Conservation (phyloP, 176 grass and related monocot genomes). For the Metroxylon sagu region DNA sequence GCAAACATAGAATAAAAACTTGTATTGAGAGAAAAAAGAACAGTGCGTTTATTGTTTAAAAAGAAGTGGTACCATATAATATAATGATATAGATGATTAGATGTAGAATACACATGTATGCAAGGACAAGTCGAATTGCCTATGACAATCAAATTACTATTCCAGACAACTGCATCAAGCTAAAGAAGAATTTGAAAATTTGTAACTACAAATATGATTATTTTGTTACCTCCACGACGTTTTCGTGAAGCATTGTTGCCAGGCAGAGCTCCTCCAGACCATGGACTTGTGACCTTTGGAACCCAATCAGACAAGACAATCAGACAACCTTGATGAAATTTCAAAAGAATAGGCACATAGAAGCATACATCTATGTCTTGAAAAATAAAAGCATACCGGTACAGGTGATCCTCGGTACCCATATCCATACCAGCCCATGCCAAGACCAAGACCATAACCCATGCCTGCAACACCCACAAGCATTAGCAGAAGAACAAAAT, state of each 20-base stretch:
- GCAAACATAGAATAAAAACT: no score
- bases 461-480: slow-evolving; percentile 33
- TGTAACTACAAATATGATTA: neutral
- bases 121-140: no score
- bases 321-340: neutral
- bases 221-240: slow-evolving; percentile 66
- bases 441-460: slow-evolving; percentile 63
- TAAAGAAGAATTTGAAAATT: slow-evolving; percentile 1
- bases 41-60: no score
- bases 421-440: slow-evolving; percentile 65
- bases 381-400: slow-evolving; percentile 43
- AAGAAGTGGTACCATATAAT: no score
- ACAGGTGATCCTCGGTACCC: slow-evolving; percentile 86
- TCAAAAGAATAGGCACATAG: no score
- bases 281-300: slow-evolving; percentile 59
- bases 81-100: no score
- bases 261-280: slow-evolving; percentile 48
- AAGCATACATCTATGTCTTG: neutral
- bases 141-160: no score
- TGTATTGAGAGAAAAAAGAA: no score
- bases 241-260: slow-evolving; percentile 83
- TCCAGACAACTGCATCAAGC: neutral
- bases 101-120: no score
- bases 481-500: no score
- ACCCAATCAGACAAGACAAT: slow-evolving; percentile 1